Evolutionary conservation across 2,329 filamentous ascomycete genomes (phyloP), one percentile per base, ranked within the genome.

Genomic region (Claviceps monticola): DNA sequence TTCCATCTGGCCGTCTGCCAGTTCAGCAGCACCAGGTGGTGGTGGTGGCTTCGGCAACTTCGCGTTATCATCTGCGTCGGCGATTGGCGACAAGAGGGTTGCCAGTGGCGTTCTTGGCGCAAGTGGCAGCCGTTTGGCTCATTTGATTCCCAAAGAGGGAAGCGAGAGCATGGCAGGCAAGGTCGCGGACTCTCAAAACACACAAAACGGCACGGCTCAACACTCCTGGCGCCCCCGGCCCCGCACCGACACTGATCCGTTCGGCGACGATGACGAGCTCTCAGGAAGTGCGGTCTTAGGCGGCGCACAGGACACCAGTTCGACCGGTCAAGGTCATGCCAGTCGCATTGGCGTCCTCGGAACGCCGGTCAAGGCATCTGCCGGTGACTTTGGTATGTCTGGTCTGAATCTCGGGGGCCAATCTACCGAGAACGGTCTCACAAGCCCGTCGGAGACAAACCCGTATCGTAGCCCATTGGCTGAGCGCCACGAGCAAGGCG

Each of bases 391-490:
- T 59, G 79, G 80, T 45, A 80, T 83, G 76, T 71, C 77, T 14
- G 78, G 78, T 59, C 72, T 77, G 59, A 78, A 68, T 67, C 74
- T 72, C 62, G 80, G 64, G 66, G 75, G 75, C 49, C 73, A 81
- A 48, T 74, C 79, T 39, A 76, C 80, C 51, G 70, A 66, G 44
- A 73, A 74, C n/a, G 86, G 88, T 53, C 84, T 86, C 0, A 79
- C 88, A 62, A 97, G 91, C 64, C 93, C 93, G 11, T 93, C 90
- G 0, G 88, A 95, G 61, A 97, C 93, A 3, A 98, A 98, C 63
- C 93, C 93, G 1, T 98, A 93, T 64, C 87, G 90, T 57, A 97
- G 91, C 65, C 93, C 93, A 2, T 81, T 86, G 7, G 86, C 84
- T 39, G 85, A 89, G 26, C 82, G 82, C 45, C 82, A 85, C 52